Percentiles rank a stretch among this genome's conserved stretches.
phyloP scores from a whole-genome alignment of 2,329 filamentous ascomycete species.

The Neofusicoccum parvum region DNA sequence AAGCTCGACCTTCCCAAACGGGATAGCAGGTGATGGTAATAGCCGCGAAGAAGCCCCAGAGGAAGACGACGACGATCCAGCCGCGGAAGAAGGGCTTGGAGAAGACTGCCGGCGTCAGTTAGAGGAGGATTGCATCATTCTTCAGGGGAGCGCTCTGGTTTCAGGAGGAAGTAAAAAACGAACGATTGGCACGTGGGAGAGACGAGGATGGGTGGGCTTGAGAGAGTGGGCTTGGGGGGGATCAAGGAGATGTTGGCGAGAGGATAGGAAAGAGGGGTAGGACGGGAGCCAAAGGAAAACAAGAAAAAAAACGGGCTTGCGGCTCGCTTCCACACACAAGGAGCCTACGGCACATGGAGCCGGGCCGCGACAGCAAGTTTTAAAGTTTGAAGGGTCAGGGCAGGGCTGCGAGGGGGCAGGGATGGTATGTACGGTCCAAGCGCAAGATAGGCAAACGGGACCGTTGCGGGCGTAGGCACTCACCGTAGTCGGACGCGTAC shows the following conservation, averaged over 20 bases:
- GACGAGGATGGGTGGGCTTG: no score
- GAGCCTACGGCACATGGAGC: no score
- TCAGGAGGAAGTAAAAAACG: background rate
- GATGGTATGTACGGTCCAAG: background rate
- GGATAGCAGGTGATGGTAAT: constrained; percentile 20
- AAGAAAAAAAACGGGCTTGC: no score
- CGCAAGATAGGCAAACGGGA: background rate
- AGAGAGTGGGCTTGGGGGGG: no score
- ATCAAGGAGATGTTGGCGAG: no score
- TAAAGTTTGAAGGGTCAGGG: background rate
- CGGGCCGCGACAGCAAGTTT: no score
- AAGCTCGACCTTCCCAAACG: constrained; percentile 16
- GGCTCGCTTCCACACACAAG: no score
- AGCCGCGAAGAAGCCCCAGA: constrained; percentile 20
- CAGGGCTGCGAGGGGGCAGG: background rate
- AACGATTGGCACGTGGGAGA: no score
- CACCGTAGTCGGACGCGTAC: constrained; percentile 54
- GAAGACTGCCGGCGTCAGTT: background rate
- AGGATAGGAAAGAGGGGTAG: no score
- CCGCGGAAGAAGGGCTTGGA: constrained; percentile 21
- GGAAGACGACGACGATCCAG: constrained; percentile 21
- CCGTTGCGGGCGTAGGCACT: background rate
- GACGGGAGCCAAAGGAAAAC: no score
- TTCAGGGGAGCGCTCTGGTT: background rate
- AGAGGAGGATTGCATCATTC: background rate